phyloP scores from a whole-genome alignment of 2,329 filamentous ascomycete species.

The Eutypella sp. region DNA sequence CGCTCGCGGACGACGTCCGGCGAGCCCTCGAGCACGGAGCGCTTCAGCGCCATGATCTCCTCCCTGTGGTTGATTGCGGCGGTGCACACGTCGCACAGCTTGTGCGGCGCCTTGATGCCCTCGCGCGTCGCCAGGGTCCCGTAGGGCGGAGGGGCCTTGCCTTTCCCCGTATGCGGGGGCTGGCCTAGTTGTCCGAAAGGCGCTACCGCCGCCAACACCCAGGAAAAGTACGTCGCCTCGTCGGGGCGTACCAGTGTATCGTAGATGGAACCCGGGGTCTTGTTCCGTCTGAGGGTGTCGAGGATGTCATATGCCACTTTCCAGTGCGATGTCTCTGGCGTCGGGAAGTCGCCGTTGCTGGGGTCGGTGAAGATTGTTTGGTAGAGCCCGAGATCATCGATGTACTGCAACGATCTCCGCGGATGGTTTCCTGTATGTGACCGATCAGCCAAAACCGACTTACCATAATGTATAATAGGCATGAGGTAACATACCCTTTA shows the following conservation, averaged over 20 bases:
- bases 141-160: conserved; percentile 52
- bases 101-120: conserved; percentile 76
- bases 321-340: conserved; percentile 59
- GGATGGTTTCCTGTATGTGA: conserved; percentile 27
- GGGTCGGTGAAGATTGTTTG: conserved; percentile 70
- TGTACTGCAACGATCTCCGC: conserved; percentile 36
- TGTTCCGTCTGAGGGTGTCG: conserved; percentile 40
- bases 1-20: conserved; percentile 46
- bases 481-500: too few species aligned
- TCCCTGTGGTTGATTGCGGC: conserved; percentile 57
- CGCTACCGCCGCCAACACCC: conserved; percentile 68
- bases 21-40: conserved; percentile 42
- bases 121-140: conserved; percentile 64
- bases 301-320: conserved; percentile 59
- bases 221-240: conserved; percentile 66
- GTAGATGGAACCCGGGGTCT: conserved; percentile 43
- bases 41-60: conserved; percentile 60
- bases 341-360: conserved; percentile 42
- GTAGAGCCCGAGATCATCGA: conserved; percentile 65
- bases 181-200: conserved; percentile 61
- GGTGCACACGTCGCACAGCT: conserved; percentile 62
- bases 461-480: too few species aligned
- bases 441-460: too few species aligned
- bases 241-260: conserved; percentile 54
- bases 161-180: conserved; percentile 32